These are phyloP conservation scores for Globisporangium irregulare DNA, from an alignment of 352 stramenopile genomes.

Conservation along the genomic window DNA sequence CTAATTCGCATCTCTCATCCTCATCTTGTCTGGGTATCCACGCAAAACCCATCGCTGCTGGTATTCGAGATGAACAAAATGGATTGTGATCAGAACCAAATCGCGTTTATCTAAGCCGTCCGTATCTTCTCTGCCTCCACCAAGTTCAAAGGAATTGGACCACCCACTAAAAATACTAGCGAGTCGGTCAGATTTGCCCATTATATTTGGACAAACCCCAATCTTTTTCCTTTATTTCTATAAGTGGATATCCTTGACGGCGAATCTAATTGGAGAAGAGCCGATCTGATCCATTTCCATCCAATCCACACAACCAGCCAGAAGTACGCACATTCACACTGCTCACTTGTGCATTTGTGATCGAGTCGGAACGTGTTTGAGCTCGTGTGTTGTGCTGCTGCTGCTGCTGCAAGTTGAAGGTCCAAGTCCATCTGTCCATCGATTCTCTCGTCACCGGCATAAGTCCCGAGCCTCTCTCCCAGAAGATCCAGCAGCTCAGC, in stretches of 20 bases:
- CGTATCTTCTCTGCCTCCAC: too few species aligned
- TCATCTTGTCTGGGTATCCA: too few species aligned
- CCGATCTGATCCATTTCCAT: neutral
- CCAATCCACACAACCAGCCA: neutral
- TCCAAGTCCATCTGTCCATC: neutral
- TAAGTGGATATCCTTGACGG: neutral
- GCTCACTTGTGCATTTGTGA: slow-evolving; percentile 5
- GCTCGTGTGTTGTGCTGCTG: neutral
- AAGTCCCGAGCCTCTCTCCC: neutral
- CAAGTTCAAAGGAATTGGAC: too few species aligned
- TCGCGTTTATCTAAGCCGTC: too few species aligned
- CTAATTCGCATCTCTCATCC: too few species aligned
- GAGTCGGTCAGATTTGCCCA: neutral
- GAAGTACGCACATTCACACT: neutral
- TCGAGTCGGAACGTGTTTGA: neutral
- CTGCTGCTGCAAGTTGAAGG: neutral
- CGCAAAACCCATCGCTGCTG: too few species aligned
- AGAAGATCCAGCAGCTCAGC: neutral
- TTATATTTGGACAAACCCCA: neutral
- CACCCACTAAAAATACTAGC: too few species aligned
- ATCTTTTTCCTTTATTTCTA: neutral
- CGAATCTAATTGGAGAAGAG: neutral
- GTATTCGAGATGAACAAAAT: too few species aligned
- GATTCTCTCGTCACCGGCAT: neutral
- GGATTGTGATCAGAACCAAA: too few species aligned